Base-by-base conservation (phyloP, 2,329 filamentous ascomycete species). In the Trichothecium roseum region DNA sequence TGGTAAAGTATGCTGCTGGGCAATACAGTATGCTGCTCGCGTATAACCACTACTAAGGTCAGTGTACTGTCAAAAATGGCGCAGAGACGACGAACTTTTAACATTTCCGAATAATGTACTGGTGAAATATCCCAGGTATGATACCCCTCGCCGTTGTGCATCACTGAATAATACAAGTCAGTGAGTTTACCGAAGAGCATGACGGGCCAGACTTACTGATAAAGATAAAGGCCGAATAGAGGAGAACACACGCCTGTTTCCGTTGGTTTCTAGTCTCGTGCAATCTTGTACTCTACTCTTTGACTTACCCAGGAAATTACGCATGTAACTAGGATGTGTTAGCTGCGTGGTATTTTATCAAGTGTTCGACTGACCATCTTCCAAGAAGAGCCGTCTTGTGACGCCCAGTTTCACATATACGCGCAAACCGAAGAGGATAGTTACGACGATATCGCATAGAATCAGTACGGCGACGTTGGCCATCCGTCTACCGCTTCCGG, bases 1-100 rank as follows among this genome's bases (percentile, higher is more conserved):
- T 54, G 10, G 48, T 51, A 32, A 45, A 42, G 26, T 42, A 53
- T 3, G 50, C 42, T 5, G 49, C 43, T 9, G 50, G 49, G 9
- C 45, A 46, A 31, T 53, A 54, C 5, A 47, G 14, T 14, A 53
- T 37, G 13, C 44, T 45, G 20, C 48, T 46, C 10, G 44, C 47
- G 17, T 53, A 47, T 5, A 49, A 35, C 48, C 45, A 45, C 49
- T 46, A 24, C 10, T 24, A 6, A 6, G 24, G 7, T 28, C n/a
- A 14, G 14, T 6, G 26, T n/a, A 5, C 14, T n/a, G n/a, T 16
- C 8, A 18, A 14, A 18, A 17, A 12, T 22, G 12, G 16, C 13
- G 4, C 12, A 26, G 15, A 18, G 8, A 18, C 8, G 8, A 27
- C 18, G 12, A 34, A 43, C 44, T 26, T 38, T 39, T 20, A 43